Base-by-base conservation (phyloP, 768 basidiomycete species). In the Crucibulum laeve region DNA sequence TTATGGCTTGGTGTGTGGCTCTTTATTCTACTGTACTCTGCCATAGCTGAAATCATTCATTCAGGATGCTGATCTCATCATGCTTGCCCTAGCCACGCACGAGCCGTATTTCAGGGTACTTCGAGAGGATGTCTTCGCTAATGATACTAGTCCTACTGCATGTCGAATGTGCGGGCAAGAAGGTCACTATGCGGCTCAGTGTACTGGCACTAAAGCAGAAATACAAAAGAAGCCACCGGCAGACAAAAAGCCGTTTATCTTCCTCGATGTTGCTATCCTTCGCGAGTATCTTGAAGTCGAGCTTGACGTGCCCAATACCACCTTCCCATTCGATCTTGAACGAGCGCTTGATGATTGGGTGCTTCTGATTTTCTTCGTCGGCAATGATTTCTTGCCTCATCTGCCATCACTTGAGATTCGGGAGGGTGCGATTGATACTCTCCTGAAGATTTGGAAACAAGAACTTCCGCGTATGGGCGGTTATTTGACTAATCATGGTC, bases 281-380 rank as follows among this genome's bases (percentile, higher is more conserved):
- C 88, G 96, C 67, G 96, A 99, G 70, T 99, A 99, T 71, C 85
- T 99, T 54, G 91, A 95, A 69, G 82, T 90, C 61, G 96, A 98
- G 63, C 84, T 99, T 52, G 82, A 91, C 66, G 76, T 95, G 24
- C 71, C 84, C n/a, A 68, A 78, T 47, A 64, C 77, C 14, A 70
- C 83, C 2, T 93, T 96, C 69, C 82, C 85, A 24, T 97, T 95
- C 77, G 82, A 88, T 56, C 74, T 97, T 63, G 96, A 99, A 67
- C 84, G 87, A 65, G 93, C 96, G 26, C 89, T 99, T 65, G 96
- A 99, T 77, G 96, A 99, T 65, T 99, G 96, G 96, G 91, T 99
- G 54, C 82, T 99, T 59, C 80, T 99, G 58, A 98, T 98, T 54
- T 99, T 99, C 82, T 97, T 99, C 67, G 96, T 99, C 62, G 96